A percentile compares a stretch with the other conserved stretches of the same genome.
phyloP scores from a whole-genome alignment of 2,329 filamentous ascomycete genomes.

The Penicillium sp. region DNA sequence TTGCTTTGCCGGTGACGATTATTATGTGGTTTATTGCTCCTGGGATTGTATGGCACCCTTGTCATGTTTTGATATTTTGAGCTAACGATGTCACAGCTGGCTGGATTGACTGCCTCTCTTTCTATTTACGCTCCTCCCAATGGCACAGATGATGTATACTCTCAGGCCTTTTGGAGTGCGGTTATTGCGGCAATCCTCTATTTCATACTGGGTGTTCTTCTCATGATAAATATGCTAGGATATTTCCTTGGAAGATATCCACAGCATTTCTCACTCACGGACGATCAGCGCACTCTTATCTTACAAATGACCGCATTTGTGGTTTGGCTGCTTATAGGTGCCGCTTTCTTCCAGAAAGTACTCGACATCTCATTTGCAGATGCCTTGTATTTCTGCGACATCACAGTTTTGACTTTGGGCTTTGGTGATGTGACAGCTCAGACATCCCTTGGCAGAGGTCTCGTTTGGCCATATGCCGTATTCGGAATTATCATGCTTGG shows the following conservation, averaged over 20 bases:
- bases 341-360: constrained; percentile 69
- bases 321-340: constrained; percentile 76
- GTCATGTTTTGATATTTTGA: background rate
- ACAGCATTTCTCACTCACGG: constrained; percentile 74
- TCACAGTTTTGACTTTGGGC: constrained; percentile 63
- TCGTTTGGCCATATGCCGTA: constrained; percentile 81
- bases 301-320: constrained; percentile 86
- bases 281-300: constrained; percentile 83
- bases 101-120: constrained; percentile 66
- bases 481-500: constrained; percentile 81
- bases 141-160: constrained; percentile 57
- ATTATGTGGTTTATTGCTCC: constrained; percentile 70
- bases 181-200: constrained; percentile 79
- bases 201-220: constrained; percentile 72
- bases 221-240: constrained; percentile 77
- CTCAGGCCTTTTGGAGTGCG: constrained; percentile 85
- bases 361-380: constrained; percentile 78
- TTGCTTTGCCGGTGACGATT: constrained; percentile 83
- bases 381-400: constrained; percentile 75
- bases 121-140: constrained; percentile 59
- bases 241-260: constrained; percentile 73
- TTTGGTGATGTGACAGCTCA: constrained; percentile 63
- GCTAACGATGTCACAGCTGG: constrained; percentile 48
- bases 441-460: constrained; percentile 61
- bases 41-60: constrained; percentile 49